Evolutionary conservation across 805 yeast genomes (phyloP).

Genomic region (Kodamaea hsintzibuensis): DNA sequence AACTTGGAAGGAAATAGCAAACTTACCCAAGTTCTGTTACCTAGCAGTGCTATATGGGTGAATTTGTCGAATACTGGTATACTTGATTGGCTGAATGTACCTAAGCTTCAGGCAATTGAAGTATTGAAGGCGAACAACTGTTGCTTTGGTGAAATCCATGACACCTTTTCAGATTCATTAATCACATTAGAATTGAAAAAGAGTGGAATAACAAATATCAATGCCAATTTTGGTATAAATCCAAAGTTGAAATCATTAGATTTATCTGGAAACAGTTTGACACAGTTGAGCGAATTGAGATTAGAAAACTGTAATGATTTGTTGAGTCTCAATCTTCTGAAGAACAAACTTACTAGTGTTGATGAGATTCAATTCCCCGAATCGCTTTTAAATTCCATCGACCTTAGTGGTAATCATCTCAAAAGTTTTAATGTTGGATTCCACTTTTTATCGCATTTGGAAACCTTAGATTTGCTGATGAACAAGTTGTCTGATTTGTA

Average conservation of each 20-base stretch:
- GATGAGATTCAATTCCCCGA: constrained; percentile 1
- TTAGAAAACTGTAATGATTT: constrained; percentile 3
- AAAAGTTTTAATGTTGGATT: neutral
- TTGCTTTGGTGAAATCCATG: neutral
- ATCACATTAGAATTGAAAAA: neutral
- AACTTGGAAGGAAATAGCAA: neutral
- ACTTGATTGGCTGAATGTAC: neutral
- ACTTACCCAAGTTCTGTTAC: neutral
- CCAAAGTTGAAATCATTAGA: neutral
- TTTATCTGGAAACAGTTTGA: constrained; percentile 5
- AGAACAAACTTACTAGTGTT: constrained; percentile 2
- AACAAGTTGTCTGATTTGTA: constrained; percentile 3
- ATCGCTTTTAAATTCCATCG: neutral
- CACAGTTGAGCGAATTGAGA: constrained; percentile 1
- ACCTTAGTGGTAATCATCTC: constrained; percentile 7
- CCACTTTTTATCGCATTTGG: neutral
- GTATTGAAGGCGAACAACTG: neutral
- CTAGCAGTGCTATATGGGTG: neutral
- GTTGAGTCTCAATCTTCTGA: constrained; percentile 7
- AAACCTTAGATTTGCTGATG: constrained; percentile 7
- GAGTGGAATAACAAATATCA: neutral
- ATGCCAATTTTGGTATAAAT: neutral
- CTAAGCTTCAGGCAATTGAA: neutral
- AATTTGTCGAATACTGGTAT: constrained; percentile 2
- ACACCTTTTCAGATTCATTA: neutral